Conservation (phyloP, 2,329 filamentous ascomycete species). For the Eurotiales sp. region DNA sequence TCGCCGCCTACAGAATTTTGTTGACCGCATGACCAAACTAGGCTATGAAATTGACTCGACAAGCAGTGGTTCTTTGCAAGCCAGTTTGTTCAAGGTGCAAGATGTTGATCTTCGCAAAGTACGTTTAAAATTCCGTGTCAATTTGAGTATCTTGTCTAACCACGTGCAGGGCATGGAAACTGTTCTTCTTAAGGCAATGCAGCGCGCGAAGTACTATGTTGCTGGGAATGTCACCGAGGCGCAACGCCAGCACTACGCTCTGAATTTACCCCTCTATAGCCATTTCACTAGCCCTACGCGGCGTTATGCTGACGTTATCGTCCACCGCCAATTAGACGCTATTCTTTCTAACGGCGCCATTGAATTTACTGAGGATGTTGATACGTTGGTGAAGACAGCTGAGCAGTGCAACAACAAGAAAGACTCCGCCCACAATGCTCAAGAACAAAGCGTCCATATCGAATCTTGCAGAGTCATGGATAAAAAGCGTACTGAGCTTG, state of each 20-base stretch:
- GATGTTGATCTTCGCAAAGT: constrained; percentile 82
- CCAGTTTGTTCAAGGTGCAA: constrained; percentile 89
- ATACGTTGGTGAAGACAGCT: constrained; percentile 83
- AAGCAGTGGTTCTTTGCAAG: constrained; percentile 87
- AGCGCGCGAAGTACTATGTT: constrained; percentile 92
- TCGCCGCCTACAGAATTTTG: constrained; percentile 83
- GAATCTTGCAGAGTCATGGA: constrained; percentile 97
- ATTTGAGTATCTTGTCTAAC: constrained; percentile 2
- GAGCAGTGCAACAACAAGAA: constrained; percentile 99
- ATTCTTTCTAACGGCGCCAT: constrained; percentile 75
- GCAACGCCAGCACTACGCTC: constrained; percentile 79
- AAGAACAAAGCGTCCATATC: constrained; percentile 98
- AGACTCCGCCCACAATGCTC: constrained; percentile 92
- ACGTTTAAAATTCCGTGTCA: constrained; percentile 14
- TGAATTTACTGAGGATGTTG: constrained; percentile 85
- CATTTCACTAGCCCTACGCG: constrained; percentile 96
- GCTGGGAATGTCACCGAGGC: constrained; percentile 72
- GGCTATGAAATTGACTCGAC: constrained; percentile 85
- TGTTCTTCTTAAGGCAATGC: constrained; percentile 89
- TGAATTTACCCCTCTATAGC: constrained; percentile 92
- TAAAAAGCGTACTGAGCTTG: constrained; percentile 77
- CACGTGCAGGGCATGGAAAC: constrained; percentile 80
- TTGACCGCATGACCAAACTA: constrained; percentile 86
- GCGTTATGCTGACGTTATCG: constrained; percentile 90
- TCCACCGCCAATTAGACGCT: constrained; percentile 89